Percentiles rank a stretch among this genome's conserved stretches.
phyloP scores from a whole-genome alignment of 2,329 filamentous ascomycete genomes.

The Neoscytalidium dimidiatum region DNA sequence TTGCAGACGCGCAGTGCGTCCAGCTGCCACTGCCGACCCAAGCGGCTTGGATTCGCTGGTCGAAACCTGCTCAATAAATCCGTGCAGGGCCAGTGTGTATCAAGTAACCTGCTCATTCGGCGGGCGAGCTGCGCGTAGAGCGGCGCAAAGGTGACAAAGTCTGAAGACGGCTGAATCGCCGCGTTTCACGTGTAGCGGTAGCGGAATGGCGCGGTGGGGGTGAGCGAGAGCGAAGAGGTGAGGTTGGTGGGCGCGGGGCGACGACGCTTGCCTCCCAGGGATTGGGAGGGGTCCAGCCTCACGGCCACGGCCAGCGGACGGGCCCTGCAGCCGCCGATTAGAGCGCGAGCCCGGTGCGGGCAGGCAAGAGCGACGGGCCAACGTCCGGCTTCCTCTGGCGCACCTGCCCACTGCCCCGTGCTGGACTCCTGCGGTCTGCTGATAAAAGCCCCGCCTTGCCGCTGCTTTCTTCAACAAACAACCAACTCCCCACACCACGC shows the following conservation, averaged over 20 bases:
- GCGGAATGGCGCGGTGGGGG: neutral
- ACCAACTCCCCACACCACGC: neutral
- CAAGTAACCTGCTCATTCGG: neutral
- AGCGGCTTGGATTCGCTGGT: neutral
- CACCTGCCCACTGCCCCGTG: neutral
- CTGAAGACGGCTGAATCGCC: neutral
- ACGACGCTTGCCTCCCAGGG: neutral
- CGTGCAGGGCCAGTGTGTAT: neutral
- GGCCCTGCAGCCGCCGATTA: neutral
- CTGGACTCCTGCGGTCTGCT: constrained; percentile 6
- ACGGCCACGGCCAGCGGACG: neutral
- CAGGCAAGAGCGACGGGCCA: neutral
- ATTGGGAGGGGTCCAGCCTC: neutral
- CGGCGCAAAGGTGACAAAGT: neutral
- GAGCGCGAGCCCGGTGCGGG: neutral
- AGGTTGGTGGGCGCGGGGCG: neutral
- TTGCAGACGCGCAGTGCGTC: constrained; percentile 5
- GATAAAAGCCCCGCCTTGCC: constrained; percentile 9
- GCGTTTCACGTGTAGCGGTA: neutral
- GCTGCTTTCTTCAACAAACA: neutral
- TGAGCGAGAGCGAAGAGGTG: neutral
- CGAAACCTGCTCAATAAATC: constrained; percentile 5
- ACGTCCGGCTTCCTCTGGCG: neutral
- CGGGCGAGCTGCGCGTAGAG: neutral
- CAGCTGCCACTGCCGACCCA: neutral